phyloP scores from a whole-genome alignment of 257 asterid species.

The Salvia miltiorrhiza region DNA sequence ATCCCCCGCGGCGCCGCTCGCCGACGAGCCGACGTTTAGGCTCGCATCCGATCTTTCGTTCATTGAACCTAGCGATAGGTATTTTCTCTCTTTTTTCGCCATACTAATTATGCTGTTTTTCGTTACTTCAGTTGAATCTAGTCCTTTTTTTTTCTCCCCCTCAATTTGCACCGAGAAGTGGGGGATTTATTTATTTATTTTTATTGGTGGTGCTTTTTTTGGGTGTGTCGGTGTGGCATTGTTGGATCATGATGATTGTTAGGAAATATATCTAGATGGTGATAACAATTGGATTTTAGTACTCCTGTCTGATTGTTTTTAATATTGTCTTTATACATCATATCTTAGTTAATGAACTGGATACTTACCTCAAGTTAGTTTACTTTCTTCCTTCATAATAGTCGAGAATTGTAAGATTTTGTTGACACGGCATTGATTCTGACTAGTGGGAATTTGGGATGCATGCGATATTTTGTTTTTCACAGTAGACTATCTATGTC shows the following conservation, averaged over 20 bases:
- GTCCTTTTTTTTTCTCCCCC: neutral
- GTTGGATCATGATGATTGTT: conserved; percentile 16
- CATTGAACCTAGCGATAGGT: conserved; percentile 89
- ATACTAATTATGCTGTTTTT: neutral
- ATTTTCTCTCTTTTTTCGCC: neutral
- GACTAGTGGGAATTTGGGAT: conserved; percentile 35
- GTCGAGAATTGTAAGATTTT: neutral
- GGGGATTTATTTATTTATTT: no score
- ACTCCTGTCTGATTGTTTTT: conserved; percentile 3
- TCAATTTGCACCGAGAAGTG: neutral
- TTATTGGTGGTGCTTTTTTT: no score
- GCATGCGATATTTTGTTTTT: neutral
- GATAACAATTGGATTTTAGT: conserved; percentile 39
- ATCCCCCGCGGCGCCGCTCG: conserved; percentile 61
- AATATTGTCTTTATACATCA: neutral
- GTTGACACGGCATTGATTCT: neutral
- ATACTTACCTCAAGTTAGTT: neutral
- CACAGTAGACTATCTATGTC: neutral
- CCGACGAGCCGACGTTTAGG: conserved; percentile 68
- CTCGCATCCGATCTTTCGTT: conserved; percentile 89
- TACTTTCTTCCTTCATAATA: neutral
- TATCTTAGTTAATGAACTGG: neutral
- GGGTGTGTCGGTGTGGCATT: neutral
- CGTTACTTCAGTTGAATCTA: neutral
- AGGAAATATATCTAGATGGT: conserved; percentile 40